These are phyloP conservation scores for Penicillium sp. DNA, from an alignment of 2,329 filamentous ascomycete species.

Conservation along the genomic window DNA sequence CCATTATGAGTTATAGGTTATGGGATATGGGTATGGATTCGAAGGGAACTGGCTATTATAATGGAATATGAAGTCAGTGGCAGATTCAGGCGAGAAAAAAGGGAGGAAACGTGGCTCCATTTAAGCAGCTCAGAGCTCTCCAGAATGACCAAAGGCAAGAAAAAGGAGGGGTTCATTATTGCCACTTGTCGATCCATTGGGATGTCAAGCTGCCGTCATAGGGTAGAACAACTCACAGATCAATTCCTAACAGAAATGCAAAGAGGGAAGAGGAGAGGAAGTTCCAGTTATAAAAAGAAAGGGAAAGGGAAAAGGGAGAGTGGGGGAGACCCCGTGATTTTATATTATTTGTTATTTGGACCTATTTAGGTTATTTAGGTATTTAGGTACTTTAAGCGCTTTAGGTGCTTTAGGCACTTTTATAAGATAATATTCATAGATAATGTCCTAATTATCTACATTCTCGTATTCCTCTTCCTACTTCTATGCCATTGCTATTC, in stretches of 20 bases:
- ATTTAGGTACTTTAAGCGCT: too few species aligned
- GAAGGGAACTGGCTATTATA: slow-evolving; percentile 4
- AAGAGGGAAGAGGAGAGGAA: neutral
- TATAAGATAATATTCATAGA: neutral
- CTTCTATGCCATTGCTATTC: neutral
- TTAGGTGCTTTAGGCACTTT: neutral
- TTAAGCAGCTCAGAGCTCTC: neutral
- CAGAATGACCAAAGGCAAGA: neutral
- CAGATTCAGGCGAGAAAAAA: neutral
- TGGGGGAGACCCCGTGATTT: slow-evolving; percentile 2
- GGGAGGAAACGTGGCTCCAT: slow-evolving; percentile 15
- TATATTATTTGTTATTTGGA: neutral
- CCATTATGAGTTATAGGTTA: slow-evolving; percentile 55
- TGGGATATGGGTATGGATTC: slow-evolving; percentile 1
- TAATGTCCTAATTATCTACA: neutral
- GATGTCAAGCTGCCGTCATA: slow-evolving; percentile 36
- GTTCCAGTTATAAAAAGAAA: neutral
- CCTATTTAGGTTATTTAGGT: neutral
- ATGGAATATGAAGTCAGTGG: slow-evolving; percentile 7
- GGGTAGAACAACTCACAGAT: slow-evolving; percentile 1
- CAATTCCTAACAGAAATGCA: neutral
- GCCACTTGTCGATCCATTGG: slow-evolving; percentile 32
- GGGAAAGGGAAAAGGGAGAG: slow-evolving; percentile 9
- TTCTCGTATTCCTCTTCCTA: neutral
- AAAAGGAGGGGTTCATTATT: slow-evolving; percentile 19